Base-by-base conservation (phyloP, 1,284 basidiomycete species). In the Fomitopsis palustris region DNA sequence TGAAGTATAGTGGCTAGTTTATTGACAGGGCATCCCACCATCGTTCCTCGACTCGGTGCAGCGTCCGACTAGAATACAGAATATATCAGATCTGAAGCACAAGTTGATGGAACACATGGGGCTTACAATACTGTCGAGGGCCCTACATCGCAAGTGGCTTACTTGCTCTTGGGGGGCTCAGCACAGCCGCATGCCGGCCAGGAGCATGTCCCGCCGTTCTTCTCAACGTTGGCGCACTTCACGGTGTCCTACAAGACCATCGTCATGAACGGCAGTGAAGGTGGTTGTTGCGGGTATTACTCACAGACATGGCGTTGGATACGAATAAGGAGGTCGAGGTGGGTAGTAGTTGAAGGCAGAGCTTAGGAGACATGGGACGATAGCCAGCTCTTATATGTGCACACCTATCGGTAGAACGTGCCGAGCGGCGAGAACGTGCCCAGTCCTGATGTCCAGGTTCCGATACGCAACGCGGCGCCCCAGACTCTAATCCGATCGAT, bases 151-250 rank as follows among this genome's bases (percentile, higher is more conserved):
- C 49, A 35, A 51, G 49, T 33, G 9, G 29, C 31, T 35, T 31
- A 52, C 33, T 52, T 52, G 49, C 49, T 52, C 49, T 52, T 52
- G n/a, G 49, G 49, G 49, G 31, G 31, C 49, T 52, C 49, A 19
- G 49, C 49, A n/a, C 49, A 52, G 31, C 49, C 49, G 49, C 33
- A 52, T 14, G 49, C 29, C 49, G 49, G 49, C 33, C 49, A 52
- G 10, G 49, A n/a, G 31, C 49, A 52, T 10, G 31, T 35, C 31
- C 49, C 33, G 29, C 49, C 49, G 33, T 52, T 52, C 49, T 52
- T 52, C 31, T 52, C 49, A 31, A 37, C 33, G 31, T 19, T 52
- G 33, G 49, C 49, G 31, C 49, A 52, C 49, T 52, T 52, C 49
- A 52, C 33, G 49, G 33, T 35, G 49, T 52, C 49, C 49, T 52